These are phyloP conservation scores for Alternaria ethzedia DNA, from an alignment of 2,329 filamentous ascomycete genomes.

Conservation along the genomic window DNA sequence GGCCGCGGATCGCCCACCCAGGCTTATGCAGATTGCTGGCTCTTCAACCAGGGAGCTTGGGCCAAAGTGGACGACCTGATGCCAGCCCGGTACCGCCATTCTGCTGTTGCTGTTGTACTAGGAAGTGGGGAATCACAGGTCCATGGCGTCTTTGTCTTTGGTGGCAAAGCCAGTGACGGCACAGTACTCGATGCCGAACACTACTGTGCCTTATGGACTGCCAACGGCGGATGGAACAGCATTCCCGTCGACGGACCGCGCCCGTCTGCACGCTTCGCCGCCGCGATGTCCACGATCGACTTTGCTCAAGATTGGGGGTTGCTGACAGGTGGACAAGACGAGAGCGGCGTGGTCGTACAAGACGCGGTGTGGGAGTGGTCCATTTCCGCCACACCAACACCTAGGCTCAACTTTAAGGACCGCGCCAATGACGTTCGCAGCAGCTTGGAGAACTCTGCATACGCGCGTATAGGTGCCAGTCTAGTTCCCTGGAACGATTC, in stretches of 20 bases:
- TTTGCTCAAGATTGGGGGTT: slow-evolving; percentile 62
- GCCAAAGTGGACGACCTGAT: slow-evolving; percentile 69
- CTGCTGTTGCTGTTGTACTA: slow-evolving; percentile 58
- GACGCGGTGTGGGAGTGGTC: slow-evolving; percentile 70
- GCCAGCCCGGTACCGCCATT: slow-evolving; percentile 76
- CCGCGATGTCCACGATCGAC: slow-evolving; percentile 57
- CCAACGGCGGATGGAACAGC: slow-evolving; percentile 59
- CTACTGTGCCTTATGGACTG: slow-evolving; percentile 54
- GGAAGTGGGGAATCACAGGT: slow-evolving; percentile 51
- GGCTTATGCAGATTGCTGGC: slow-evolving; percentile 76
- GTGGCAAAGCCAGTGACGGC: slow-evolving; percentile 54
- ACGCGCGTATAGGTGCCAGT: slow-evolving; percentile 60
- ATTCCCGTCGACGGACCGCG: slow-evolving; percentile 46
- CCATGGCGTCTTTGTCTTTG: slow-evolving; percentile 53
- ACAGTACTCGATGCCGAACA: slow-evolving; percentile 45
- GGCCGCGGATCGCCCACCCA: slow-evolving; percentile 78
- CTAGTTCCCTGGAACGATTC: slow-evolving; percentile 54
- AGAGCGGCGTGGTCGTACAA: slow-evolving; percentile 66
- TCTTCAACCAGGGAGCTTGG: slow-evolving; percentile 70
- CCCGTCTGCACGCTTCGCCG: slow-evolving; percentile 63
- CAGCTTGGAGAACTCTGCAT: slow-evolving; percentile 28
- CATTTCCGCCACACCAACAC: slow-evolving; percentile 41
- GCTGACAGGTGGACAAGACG: slow-evolving; percentile 73
- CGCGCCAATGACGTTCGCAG: slow-evolving; percentile 33
- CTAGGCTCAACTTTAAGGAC: slow-evolving; percentile 36